Conservation (phyloP, 495 filamentous ascomycete species). For the Letharia columbiana region DNA sequence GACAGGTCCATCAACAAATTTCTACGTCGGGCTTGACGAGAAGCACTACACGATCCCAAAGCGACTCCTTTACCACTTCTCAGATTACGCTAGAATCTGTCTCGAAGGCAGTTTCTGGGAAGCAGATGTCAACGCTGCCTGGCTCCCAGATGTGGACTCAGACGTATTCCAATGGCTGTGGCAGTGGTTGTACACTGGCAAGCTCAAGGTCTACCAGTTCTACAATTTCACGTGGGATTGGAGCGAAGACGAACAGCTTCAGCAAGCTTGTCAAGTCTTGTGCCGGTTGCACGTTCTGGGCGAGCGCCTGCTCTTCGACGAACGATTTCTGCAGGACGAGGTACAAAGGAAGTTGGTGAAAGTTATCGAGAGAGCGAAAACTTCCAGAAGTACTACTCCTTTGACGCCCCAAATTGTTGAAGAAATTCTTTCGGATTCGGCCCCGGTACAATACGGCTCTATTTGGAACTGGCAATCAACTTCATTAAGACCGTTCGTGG, state of each 20-base stretch:
- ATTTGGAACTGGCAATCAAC: accelerated
- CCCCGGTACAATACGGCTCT: neutral
- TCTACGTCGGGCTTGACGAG: neutral
- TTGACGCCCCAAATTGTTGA: neutral
- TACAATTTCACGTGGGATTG: neutral
- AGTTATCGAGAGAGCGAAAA: neutral
- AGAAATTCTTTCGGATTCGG: neutral
- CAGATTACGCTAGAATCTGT: neutral
- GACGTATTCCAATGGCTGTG: neutral
- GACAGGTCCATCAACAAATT: neutral
- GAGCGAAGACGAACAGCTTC: too few species aligned
- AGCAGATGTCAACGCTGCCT: neutral
- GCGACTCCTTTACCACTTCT: neutral
- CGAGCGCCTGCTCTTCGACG: neutral
- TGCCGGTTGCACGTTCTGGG: neutral
- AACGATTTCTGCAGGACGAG: neutral
- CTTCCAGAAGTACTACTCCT: neutral
- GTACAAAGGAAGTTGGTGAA: neutral
- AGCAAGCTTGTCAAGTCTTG: neutral
- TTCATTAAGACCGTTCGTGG: neutral
- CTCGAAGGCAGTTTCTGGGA: neutral
- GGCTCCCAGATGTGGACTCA: neutral
- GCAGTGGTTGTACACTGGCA: neutral
- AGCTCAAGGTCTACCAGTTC: neutral
- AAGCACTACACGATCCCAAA: neutral